Evolutionary conservation across 2,329 filamentous ascomycete genomes (phyloP), one percentile per base, ranked within the genome.

Genomic region (Iodosphaeria phyllophila): DNA sequence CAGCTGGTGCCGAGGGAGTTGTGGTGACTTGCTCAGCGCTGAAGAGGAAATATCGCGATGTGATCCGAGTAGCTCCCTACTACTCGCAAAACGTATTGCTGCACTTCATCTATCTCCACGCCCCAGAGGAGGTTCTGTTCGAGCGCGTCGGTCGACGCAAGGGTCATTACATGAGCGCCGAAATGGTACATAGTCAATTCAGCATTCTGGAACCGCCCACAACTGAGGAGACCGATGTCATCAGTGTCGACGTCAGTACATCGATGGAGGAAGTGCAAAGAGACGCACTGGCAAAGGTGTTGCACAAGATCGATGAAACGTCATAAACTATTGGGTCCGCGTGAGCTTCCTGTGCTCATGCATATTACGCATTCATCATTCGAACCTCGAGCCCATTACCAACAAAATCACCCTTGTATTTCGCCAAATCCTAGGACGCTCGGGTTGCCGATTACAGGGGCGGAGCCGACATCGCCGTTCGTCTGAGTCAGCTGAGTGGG

Each of bases 41-140:
- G 27, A 95, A 95, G 62, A 78, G 79, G 48, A 93, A 92, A 54
- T 98, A 98, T 59, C 74, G 89, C 38, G 89, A 98, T 41, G 78
- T 86, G 33, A 80, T 89, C 46, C 70, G 79, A 16, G 72, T 84
- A 6, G 78, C 78, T 6, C 71, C 72, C 10, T 83, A 84, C 54
- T 76, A 75, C 47, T 61, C 72, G 34, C 66, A 71, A 27, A 63
- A 65, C 27, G 65, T 84, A n/a, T 58, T 66, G 32, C 68, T 95
- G 25, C 86, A 93, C 52, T 95, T 98, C 46, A 73, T 98, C 38
- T 98, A 86, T 52, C 72, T 98, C 19, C 65, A 74, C 35, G 82
- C 84, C 1, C 58, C 68, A 21, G 77, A 91, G 48, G 64, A 72
- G 29, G 61, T 78, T 7, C 64, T 95, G 16, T 56, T 91, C 29